Percentiles rank a stretch among this genome's conserved stretches.
Evolutionary conservation across 2,329 filamentous ascomycete genomes (phyloP).

Genomic region (Aspergillus sojae): DNA sequence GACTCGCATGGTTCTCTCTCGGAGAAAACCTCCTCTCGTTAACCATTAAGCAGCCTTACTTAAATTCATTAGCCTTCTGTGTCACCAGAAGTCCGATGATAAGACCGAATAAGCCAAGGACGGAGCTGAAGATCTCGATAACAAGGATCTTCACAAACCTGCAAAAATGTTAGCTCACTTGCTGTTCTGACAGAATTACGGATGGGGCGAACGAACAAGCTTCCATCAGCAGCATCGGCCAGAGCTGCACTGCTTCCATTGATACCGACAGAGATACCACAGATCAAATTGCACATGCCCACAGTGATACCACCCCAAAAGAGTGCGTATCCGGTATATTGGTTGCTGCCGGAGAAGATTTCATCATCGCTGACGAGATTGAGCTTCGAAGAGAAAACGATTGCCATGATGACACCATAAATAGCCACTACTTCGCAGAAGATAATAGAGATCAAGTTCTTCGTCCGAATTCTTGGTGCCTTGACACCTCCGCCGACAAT

Average conservation of each 20-base stretch:
- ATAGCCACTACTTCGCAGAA: constrained; percentile 99
- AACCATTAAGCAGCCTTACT: constrained; percentile 32
- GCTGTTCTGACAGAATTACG: neutral
- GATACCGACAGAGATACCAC: constrained; percentile 94
- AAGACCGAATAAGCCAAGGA: constrained; percentile 91
- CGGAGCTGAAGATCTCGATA: constrained; percentile 98
- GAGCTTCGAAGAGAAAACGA: constrained; percentile 93
- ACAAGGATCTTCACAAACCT: constrained; percentile 99
- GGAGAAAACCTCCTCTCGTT: constrained; percentile 13
- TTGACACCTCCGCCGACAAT: constrained; percentile 96
- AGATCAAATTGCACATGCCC: constrained; percentile 92
- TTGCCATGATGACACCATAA: constrained; percentile 99
- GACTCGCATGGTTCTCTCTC: constrained; percentile 19
- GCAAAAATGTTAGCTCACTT: constrained; percentile 13
- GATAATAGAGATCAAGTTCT: constrained; percentile 99
- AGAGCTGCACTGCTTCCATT: constrained; percentile 96
- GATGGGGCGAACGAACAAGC: constrained; percentile 65
- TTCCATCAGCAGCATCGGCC: constrained; percentile 90
- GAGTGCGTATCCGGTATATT: constrained; percentile 92
- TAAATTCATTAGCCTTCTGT: constrained; percentile 77
- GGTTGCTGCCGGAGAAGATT: constrained; percentile 74
- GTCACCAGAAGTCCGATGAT: constrained; percentile 91
- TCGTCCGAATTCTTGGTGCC: constrained; percentile 95
- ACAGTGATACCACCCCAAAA: constrained; percentile 97
- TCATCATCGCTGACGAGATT: constrained; percentile 64